Percentiles rank a stretch among this genome's conserved stretches.
These are phyloP conservation scores for Laetiporus sulphureus DNA, from an alignment of 1,284 basidiomycete genomes.

Conservation along the genomic window DNA sequence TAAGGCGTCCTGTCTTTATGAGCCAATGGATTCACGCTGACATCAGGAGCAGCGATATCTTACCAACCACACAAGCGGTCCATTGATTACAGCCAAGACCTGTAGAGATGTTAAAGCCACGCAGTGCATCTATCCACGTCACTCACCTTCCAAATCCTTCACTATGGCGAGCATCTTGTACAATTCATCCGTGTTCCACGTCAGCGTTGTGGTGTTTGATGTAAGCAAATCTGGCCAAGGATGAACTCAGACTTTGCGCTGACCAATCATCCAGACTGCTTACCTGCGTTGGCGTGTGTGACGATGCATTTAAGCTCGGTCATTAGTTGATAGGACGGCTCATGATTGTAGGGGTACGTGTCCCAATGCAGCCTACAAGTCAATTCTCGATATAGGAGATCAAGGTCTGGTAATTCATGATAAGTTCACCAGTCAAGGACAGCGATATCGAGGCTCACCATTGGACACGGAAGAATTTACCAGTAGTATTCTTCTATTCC, in stretches of 20 bases:
- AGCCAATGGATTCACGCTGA: neutral
- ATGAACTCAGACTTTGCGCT: too few species aligned
- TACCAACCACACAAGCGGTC: slow-evolving; percentile 34
- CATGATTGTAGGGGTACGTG: slow-evolving; percentile 38
- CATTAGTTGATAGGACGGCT: slow-evolving; percentile 29
- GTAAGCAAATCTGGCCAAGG: slow-evolving; percentile 30
- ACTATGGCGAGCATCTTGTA: slow-evolving; percentile 22
- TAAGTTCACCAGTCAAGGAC: too few species aligned
- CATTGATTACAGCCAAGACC: slow-evolving; percentile 17
- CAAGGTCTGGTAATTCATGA: neutral
- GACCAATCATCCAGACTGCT: too few species aligned
- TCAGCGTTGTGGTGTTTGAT: slow-evolving; percentile 36
- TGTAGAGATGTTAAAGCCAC: neutral
- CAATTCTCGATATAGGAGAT: neutral
- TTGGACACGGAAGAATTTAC: slow-evolving; percentile 24
- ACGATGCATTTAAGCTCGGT: slow-evolving; percentile 42
- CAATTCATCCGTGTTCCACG: slow-evolving; percentile 30
- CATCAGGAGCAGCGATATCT: slow-evolving; percentile 5
- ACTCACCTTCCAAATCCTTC: slow-evolving; percentile 31
- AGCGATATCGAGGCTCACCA: too few species aligned
- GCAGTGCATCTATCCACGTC: neutral
- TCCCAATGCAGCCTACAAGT: slow-evolving; percentile 40
- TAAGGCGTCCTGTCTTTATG: slow-evolving; percentile 36
- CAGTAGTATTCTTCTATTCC: slow-evolving; percentile 49
- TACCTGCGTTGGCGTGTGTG: slow-evolving; percentile 42